Base-by-base conservation (phyloP, 2,329 filamentous ascomycete species). In the Ceratocystis cubensis region DNA sequence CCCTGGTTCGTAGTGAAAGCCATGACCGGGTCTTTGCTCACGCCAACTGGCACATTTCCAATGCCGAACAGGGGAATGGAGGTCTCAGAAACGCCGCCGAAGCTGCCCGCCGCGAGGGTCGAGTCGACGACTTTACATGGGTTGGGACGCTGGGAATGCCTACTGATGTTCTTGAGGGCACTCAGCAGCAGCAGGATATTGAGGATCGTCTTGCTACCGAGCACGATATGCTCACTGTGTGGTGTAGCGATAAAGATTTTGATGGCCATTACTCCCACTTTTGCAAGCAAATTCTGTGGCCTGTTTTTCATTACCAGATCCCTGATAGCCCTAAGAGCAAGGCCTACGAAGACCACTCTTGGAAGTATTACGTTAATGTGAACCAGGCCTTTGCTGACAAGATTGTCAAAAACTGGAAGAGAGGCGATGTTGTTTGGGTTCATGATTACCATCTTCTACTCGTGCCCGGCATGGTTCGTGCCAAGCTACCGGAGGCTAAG, bases 301-400 rank as follows among this genome's bases (percentile, higher is more conserved):
- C 93, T 0, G 92, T 96, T 68, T 96, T 97, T 76, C 92, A 97
- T 76, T 97, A 97, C 75, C 92, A 96, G 76, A 96, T 97, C 68
- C 94, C 93, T 0, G 94, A 97, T 74, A 95, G 96, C 73, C 93
- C 93, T 30, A 96, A 96, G 81, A 96, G 91, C 84, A 97, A 97
- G 75, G 93, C 93, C 0, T 97, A 96, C 75, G 88, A 96, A 75
- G 93, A 97, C 71, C 92, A 97, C 76, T 96, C 92, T 0, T 97
- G 92, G 91, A 84, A 91, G 71, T 96, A 90, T 78, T 97, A 97
- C 72, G 88, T 91, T 73, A 90, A 89, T 65, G 83, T 96, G 73
- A 96, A 96, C 77, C 88, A 94, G 75, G 90, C 88, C 2, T 96
- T 97, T 76, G 93, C 93, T 41, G 89, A 96, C 74, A 88, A 87